These are phyloP conservation scores for Aspergillus sp. DNA, from an alignment of 2,329 filamentous ascomycete genomes.

Conservation along the genomic window DNA sequence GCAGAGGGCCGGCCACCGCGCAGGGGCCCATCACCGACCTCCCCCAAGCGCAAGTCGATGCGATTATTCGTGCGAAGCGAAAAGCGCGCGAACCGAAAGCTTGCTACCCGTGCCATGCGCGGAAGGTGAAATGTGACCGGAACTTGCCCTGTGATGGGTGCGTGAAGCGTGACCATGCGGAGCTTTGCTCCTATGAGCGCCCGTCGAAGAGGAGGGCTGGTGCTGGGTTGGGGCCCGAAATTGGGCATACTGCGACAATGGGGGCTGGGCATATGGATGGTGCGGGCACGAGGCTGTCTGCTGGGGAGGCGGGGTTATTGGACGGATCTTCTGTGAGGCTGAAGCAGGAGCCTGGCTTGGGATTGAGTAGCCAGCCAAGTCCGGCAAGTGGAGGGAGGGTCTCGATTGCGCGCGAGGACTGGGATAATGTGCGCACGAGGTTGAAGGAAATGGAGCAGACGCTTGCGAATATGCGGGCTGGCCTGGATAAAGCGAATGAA, in stretches of 20 bases:
- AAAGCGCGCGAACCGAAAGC: constrained; percentile 50
- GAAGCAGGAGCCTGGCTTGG: constrained; percentile 24
- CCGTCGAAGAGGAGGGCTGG: constrained; percentile 46
- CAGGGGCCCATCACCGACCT: constrained; percentile 36
- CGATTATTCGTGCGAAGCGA: constrained; percentile 48
- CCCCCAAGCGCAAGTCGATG: constrained; percentile 47
- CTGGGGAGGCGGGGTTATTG: constrained; percentile 8
- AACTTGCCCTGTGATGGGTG: constrained; percentile 51
- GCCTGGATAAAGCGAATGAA: constrained; percentile 39
- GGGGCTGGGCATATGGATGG: background rate
- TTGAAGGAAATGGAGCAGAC: constrained; percentile 46
- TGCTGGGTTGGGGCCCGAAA: constrained; percentile 20
- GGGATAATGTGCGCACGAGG: constrained; percentile 44
- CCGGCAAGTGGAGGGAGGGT: constrained; percentile 26
- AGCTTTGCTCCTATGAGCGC: constrained; percentile 50
- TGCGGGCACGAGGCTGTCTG: background rate
- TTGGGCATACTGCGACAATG: constrained; percentile 9
- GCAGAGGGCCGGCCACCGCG: too few relatives aligned
- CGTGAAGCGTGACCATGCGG: constrained; percentile 50
- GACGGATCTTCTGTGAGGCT: constrained; percentile 22
- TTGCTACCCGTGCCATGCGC: constrained; percentile 47
- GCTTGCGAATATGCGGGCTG: constrained; percentile 39
- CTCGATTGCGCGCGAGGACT: constrained; percentile 43
- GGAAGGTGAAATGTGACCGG: constrained; percentile 52
- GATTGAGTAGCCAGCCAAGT: constrained; percentile 10